These are phyloP conservation scores for Rhynchospora pubera DNA, from an alignment of 176 grass and related monocot species.

Conservation along the genomic window DNA sequence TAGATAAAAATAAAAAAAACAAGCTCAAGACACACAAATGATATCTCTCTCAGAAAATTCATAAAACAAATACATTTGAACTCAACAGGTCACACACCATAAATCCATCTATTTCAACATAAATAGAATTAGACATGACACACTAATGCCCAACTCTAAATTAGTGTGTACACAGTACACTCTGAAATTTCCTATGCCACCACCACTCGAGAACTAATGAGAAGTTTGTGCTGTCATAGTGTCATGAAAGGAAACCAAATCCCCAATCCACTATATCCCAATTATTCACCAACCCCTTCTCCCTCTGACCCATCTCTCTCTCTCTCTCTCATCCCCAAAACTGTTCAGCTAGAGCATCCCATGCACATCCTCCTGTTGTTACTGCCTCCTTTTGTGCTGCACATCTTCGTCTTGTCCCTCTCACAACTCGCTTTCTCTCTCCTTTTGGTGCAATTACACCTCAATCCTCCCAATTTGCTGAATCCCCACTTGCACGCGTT, in stretches of 20 bases:
- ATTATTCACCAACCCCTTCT: not conserved
- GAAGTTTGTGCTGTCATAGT: too few species aligned
- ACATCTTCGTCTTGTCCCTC: conserved; percentile 2
- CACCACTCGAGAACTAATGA: too few species aligned
- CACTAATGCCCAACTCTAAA: too few species aligned
- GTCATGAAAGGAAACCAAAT: not conserved
- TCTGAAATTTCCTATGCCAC: too few species aligned
- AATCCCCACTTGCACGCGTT: not conserved
- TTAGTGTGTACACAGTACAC: too few species aligned
- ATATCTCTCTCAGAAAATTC: too few species aligned
- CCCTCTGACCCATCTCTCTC: not conserved
- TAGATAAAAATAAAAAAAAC: too few species aligned
- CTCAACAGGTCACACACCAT: too few species aligned
- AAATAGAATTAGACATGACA: too few species aligned
- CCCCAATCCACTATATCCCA: not conserved
- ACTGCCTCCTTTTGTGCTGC: conserved; percentile 14
- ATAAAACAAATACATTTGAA: too few species aligned
- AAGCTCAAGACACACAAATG: too few species aligned
- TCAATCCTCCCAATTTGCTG: not conserved
- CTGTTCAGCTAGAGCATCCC: conserved; percentile 8
- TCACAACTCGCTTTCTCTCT: not conserved
- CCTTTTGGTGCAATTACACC: conserved; percentile 9
- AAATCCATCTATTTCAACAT: too few species aligned
- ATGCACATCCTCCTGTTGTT: not conserved
- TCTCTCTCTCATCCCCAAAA: not conserved